Conservation (phyloP, 106 monocot species). For the Platanthera guangdongensis region DNA sequence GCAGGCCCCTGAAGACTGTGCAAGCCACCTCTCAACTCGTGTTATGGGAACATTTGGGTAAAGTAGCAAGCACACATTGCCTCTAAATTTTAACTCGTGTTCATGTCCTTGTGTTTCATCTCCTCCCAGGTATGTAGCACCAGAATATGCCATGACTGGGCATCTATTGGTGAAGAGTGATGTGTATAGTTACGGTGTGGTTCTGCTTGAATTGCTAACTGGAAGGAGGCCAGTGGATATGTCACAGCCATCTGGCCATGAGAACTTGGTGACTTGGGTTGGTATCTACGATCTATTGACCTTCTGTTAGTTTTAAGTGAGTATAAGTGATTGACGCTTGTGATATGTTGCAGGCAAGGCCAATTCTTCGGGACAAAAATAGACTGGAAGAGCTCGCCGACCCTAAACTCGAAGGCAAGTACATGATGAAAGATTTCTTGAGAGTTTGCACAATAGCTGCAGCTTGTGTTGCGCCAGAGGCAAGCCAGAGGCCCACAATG, state of each 20-base stretch:
- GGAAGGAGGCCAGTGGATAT: slow-evolving; percentile 73
- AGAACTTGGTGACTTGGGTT: slow-evolving; percentile 71
- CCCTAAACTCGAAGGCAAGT: slow-evolving; percentile 44
- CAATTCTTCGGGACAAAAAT: slow-evolving; percentile 66
- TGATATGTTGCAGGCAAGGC: slow-evolving; percentile 40
- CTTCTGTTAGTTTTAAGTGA: background rate
- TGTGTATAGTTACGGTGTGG: slow-evolving; percentile 80
- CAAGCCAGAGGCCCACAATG: slow-evolving; percentile 87
- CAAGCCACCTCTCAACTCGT: slow-evolving; percentile 87
- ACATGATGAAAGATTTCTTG: slow-evolving; percentile 62
- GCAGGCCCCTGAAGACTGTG: slow-evolving; percentile 90
- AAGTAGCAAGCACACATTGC: background rate
- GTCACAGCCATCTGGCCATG: slow-evolving; percentile 66
- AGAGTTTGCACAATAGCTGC: slow-evolving; percentile 79
- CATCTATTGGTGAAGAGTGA: slow-evolving; percentile 78
- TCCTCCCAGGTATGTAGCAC: slow-evolving; percentile 61
- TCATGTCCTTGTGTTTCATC: background rate
- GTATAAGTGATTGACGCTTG: background rate
- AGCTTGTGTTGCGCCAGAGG: slow-evolving; percentile 83
- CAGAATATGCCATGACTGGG: slow-evolving; percentile 89
- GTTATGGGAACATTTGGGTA: slow-evolving; percentile 99
- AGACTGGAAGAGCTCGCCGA: slow-evolving; percentile 61
- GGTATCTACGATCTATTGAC: slow-evolving; percentile 9
- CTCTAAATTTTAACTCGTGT: background rate
- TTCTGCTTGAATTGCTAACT: slow-evolving; percentile 59